phyloP scores from a whole-genome alignment of 176 grass and related monocot genomes.

The Echinochloa phyllopogon region DNA sequence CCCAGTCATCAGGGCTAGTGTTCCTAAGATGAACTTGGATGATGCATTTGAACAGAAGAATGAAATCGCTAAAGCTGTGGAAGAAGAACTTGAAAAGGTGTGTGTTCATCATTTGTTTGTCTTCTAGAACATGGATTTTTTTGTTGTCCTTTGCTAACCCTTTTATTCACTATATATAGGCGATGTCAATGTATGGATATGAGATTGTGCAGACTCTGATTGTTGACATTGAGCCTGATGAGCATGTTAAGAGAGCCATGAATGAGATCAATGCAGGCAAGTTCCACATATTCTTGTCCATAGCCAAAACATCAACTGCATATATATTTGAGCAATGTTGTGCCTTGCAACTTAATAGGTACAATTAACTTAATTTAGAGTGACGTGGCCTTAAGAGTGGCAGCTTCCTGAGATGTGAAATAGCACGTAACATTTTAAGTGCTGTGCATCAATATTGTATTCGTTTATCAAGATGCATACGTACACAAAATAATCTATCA shows the following conservation, averaged over 20 bases:
- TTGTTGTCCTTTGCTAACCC: conserved; percentile 29
- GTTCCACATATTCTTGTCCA: conserved; percentile 19
- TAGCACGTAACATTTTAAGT: not conserved
- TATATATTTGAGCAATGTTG: conserved; percentile 14
- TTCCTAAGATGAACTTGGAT: conserved; percentile 92
- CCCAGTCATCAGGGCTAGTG: conserved; percentile 86
- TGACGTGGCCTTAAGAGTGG: not conserved
- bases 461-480: not conserved
- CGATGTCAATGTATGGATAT: conserved; percentile 87
- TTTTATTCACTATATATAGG: conserved; percentile 46
- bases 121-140: conserved; percentile 7
- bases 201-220: conserved; percentile 93
- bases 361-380: not conserved
- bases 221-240: conserved; percentile 86
- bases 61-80: conserved; percentile 84
- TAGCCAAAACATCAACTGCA: conserved; percentile 11
- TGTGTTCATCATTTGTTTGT: conserved; percentile 31
- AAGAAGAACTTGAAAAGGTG: conserved; percentile 91
- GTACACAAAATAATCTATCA: not conserved
- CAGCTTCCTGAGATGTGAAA: not conserved
- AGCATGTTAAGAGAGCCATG: conserved; percentile 84
- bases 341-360: not conserved
- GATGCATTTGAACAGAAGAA: conserved; percentile 89
- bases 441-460: not conserved
- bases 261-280: conserved; percentile 93